Evolutionary conservation across 140 eudicot species (phyloP), one percentile per base, ranked within the genome.

Genomic region (Bidens hawaiensis): DNA sequence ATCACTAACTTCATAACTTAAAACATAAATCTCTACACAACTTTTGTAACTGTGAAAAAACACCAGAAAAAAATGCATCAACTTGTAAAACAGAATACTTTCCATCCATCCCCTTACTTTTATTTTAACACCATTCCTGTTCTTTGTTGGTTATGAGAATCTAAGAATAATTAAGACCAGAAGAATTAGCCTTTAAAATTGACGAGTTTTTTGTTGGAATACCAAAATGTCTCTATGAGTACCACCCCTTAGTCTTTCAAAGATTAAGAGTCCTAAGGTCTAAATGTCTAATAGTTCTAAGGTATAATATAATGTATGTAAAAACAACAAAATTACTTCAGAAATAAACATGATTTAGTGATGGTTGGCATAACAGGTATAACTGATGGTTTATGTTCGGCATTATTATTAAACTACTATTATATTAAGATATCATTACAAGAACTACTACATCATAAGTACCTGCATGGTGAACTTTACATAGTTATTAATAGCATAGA

Each of bases 401-500:
- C 14, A 47, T 47, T 47, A 47, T 8, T 18, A 7, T 47, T 19
- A 19, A 23, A 17, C 23, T 46, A n/a, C n/a, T 46, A 46, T 6
- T 16, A 16, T 46, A 46, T 16, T 46, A 46, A 23, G 17, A 46
- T 17, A 16, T 16, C 6, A 46, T 46, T n/a, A n/a, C n/a, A n/a
- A n/a, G n/a, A n/a, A n/a, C n/a, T n/a, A n/a, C n/a, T n/a, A n/a
- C n/a, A n/a, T n/a, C n/a, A n/a, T n/a, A n/a, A n/a, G n/a, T n/a
- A n/a, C n/a, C n/a, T n/a, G n/a, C n/a, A n/a, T 90, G 58, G 66
- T 83, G 67, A 90, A 90, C 85, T 90, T 90, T 48, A 90, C 79
- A 64, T 90, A 86, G 75, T 90, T 90, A 74, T 86, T 90, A 58
- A 90, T 70, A 51, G 97, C 97, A 82, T 90, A 90, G 49, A 86